phyloP scores from a whole-genome alignment of 352 stramenopile species.

The Phytopythium delawarense region DNA sequence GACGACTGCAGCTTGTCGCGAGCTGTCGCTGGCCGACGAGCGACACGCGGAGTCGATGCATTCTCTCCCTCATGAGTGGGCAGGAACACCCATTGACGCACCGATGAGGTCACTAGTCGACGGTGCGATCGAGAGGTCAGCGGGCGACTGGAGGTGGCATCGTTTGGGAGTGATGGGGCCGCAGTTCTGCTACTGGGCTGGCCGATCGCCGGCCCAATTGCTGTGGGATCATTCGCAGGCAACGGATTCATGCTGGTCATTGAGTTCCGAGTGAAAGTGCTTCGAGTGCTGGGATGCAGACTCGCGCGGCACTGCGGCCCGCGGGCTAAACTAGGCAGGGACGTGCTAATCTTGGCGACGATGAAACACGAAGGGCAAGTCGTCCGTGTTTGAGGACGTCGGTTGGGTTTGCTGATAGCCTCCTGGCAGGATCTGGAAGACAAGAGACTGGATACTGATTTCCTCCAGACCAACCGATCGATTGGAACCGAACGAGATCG shows the following conservation, averaged over 20 bases:
- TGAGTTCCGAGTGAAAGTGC: no score
- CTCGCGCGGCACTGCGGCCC: no score
- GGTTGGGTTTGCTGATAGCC: no score
- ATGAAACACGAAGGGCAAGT: no score
- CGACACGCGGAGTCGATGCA: background rate
- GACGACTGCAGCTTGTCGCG: background rate
- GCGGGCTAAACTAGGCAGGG: background rate
- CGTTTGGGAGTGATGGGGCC: background rate
- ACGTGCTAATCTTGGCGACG: no score
- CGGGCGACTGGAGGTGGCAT: background rate
- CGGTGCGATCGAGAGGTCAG: background rate
- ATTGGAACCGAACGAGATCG: no score
- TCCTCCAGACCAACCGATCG: no score
- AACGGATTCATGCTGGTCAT: background rate
- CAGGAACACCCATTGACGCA: conserved; percentile 5
- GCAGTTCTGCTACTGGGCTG: background rate
- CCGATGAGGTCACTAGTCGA: conserved; percentile 1
- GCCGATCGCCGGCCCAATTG: background rate
- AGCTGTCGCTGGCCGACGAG: background rate
- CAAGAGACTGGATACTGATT: no score
- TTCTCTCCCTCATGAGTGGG: background rate
- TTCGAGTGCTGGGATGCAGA: no score
- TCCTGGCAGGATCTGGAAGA: no score
- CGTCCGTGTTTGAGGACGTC: no score
- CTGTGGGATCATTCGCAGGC: background rate